Conservation (phyloP, 1,284 basidiomycete species). For the Cryptococcus sp. region DNA sequence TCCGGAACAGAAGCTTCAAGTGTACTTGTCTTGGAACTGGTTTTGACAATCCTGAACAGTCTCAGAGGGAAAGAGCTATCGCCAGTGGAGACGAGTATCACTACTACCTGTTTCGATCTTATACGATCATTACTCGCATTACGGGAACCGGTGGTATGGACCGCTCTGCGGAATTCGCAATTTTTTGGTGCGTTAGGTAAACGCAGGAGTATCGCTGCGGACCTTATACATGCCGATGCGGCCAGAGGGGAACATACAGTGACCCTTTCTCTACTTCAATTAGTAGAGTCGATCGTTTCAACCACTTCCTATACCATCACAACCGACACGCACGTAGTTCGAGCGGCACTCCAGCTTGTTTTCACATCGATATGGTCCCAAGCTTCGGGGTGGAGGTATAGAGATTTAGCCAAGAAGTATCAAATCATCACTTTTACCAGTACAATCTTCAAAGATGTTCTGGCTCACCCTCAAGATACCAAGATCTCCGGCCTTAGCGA, state of each 20-base stretch:
- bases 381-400: constrained; percentile 37
- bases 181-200: constrained; percentile 35
- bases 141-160: constrained; percentile 20
- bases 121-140: constrained; percentile 19
- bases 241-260: constrained; percentile 27
- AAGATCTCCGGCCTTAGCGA: constrained; percentile 15
- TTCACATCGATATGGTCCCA: constrained; percentile 33
- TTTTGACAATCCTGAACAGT: constrained; percentile 13
- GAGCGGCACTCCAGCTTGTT: constrained; percentile 32
- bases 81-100: constrained; percentile 10
- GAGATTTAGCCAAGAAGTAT: constrained; percentile 28
- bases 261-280: constrained; percentile 28
- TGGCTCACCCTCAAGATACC: constrained; percentile 26
- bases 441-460: constrained; percentile 26
- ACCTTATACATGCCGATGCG: constrained; percentile 28
- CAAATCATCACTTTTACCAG: constrained; percentile 24
- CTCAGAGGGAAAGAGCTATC: constrained; percentile 6
- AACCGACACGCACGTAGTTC: constrained; percentile 20
- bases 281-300: constrained; percentile 26
- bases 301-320: constrained; percentile 10
- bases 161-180: constrained; percentile 26
- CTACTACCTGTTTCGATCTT: constrained; percentile 28
- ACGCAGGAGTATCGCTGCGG: constrained; percentile 21
- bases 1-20: background rate
- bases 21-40: constrained; percentile 17